Evolutionary conservation across 495 filamentous ascomycete species (phyloP).

Genomic region (Ascobolus immersus): DNA sequence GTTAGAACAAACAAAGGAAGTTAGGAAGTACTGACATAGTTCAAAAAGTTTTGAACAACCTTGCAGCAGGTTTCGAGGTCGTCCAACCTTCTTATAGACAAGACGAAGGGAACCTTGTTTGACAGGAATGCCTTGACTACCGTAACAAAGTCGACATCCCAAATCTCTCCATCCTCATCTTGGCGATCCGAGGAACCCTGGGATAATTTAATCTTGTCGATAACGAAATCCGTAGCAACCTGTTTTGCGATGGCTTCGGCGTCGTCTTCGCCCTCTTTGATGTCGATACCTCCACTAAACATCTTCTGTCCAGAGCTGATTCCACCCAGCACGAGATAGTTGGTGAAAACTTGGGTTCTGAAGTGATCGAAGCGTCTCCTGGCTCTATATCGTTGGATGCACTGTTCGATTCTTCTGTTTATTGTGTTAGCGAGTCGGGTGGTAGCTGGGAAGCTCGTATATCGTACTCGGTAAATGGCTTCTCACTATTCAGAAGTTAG

Average conservation of each 20-base stretch:
- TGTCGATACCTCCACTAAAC: constrained; percentile 35
- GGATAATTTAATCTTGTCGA: constrained; percentile 8
- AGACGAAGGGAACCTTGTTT: constrained; percentile 11
- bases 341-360: constrained; percentile 39
- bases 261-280: constrained; percentile 28
- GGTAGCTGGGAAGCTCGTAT: background rate
- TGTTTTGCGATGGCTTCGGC: constrained; percentile 36
- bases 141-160: constrained; percentile 55
- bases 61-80: constrained; percentile 27
- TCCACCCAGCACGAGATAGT: constrained; percentile 66
- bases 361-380: constrained; percentile 44
- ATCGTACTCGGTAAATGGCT: background rate
- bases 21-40: constrained; percentile 27
- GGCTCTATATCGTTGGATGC: constrained; percentile 52
- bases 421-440: background rate
- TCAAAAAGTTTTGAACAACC: constrained; percentile 64
- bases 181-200: background rate
- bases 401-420: constrained; percentile 52
- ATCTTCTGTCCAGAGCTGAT: constrained; percentile 38
- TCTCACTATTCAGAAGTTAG: background rate
- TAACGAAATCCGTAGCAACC: constrained; percentile 33
- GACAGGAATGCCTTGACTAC: constrained; percentile 60
- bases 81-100: constrained; percentile 19
- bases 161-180: constrained; percentile 24
- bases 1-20: background rate